Evolutionary conservation across 768 basidiomycete genomes (phyloP).

Genomic region (Leccinum arenicola): DNA sequence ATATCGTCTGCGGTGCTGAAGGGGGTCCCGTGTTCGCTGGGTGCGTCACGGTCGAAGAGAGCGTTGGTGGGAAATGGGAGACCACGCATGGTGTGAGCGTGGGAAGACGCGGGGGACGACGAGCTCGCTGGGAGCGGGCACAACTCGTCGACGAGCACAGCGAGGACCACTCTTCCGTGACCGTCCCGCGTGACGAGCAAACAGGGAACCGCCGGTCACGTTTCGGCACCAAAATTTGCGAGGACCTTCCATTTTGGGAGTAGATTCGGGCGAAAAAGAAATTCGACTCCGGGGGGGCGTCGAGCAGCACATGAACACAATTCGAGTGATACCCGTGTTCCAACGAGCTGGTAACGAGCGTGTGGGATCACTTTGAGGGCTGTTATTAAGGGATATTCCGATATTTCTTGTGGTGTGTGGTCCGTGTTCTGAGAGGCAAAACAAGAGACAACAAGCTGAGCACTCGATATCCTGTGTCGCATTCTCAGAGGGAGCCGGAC

Average conservation of each 20-base stretch:
- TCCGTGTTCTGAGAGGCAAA: slow-evolving; percentile 20
- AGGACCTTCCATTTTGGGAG: slow-evolving; percentile 11
- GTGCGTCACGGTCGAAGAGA: slow-evolving; percentile 50
- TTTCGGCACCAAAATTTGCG: slow-evolving; percentile 20
- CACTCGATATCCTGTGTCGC: slow-evolving; percentile 31
- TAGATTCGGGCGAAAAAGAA: slow-evolving; percentile 6
- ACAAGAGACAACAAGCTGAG: slow-evolving; percentile 28
- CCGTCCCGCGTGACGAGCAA: slow-evolving; percentile 31
- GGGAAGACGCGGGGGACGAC: slow-evolving; percentile 13
- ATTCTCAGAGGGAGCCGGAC: slow-evolving; percentile 29
- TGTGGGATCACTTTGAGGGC: not conserved
- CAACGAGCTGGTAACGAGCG: not conserved
- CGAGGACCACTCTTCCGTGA: slow-evolving; percentile 32
- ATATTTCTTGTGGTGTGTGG: not conserved
- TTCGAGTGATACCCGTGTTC: not conserved
- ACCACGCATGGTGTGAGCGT: slow-evolving; percentile 48
- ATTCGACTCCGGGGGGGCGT: not conserved
- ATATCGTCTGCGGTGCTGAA: slow-evolving; percentile 60
- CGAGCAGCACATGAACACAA: not conserved
- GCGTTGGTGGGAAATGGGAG: slow-evolving; percentile 47
- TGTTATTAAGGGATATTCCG: not conserved
- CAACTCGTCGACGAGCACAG: slow-evolving; percentile 38
- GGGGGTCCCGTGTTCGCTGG: slow-evolving; percentile 60
- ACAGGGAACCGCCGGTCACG: slow-evolving; percentile 27
- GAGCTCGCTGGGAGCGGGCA: slow-evolving; percentile 18